Evolutionary conservation across 768 basidiomycete species (phyloP).

Genomic region (Trametes punicea): DNA sequence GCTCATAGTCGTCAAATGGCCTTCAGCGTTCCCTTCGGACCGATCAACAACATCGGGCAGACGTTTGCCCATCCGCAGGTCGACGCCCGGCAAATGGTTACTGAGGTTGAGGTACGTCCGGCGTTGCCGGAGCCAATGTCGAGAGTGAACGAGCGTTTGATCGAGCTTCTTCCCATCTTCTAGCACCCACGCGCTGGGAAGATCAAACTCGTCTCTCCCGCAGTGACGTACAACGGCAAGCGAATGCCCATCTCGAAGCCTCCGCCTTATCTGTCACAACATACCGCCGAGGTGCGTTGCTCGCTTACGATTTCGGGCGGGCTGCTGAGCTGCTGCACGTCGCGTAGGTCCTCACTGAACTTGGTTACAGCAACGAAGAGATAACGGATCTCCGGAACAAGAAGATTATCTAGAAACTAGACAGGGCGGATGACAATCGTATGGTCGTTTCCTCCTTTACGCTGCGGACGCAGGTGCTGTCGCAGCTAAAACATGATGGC

Average conservation of each 20-base stretch:
- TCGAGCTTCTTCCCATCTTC: background rate
- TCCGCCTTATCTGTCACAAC: conserved; percentile 88
- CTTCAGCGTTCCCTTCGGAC: conserved; percentile 77
- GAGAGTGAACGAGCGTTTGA: no score
- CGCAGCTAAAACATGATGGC: background rate
- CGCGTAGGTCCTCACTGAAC: conserved; percentile 27
- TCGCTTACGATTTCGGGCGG: no score
- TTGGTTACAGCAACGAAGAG: conserved; percentile 31
- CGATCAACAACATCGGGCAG: conserved; percentile 88
- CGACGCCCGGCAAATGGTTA: conserved; percentile 65
- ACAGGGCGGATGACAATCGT: background rate
- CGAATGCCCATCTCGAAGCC: conserved; percentile 70
- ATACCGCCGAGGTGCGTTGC: conserved; percentile 63
- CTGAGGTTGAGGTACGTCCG: conserved; percentile 67
- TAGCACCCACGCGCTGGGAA: conserved; percentile 42
- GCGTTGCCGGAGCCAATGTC: no score
- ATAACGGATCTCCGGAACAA: conserved; percentile 26
- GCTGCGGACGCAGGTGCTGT: background rate
- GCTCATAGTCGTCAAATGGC: background rate
- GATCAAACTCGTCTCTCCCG: conserved; percentile 76
- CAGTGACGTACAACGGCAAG: conserved; percentile 77
- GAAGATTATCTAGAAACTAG: conserved; percentile 27
- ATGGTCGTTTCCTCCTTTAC: background rate
- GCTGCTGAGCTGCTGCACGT: background rate
- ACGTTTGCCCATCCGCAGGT: conserved; percentile 91